Percentiles rank a stretch among this genome's conserved stretches.
These are phyloP conservation scores for Stemphylium beticola DNA, from an alignment of 2,329 filamentous ascomycete genomes.

Conservation along the genomic window DNA sequence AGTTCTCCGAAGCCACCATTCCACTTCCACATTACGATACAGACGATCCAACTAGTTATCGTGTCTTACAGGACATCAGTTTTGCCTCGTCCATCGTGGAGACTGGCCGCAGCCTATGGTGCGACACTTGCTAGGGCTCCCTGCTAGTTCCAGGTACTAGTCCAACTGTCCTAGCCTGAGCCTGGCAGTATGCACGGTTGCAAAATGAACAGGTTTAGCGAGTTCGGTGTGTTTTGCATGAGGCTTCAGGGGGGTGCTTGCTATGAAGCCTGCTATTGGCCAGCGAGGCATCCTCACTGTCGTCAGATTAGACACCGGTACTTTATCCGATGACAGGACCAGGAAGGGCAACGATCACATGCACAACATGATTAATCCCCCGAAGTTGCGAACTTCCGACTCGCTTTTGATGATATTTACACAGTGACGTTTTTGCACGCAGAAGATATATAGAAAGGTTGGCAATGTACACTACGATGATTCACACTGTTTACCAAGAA, in stretches of 20 bases:
- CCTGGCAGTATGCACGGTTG: too few species aligned
- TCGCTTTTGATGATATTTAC: not conserved
- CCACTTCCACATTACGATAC: too few species aligned
- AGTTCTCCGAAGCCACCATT: too few species aligned
- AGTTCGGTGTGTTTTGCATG: too few species aligned
- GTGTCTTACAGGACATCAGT: too few species aligned
- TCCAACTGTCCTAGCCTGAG: not conserved
- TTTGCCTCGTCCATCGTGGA: too few species aligned
- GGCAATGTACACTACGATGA: not conserved
- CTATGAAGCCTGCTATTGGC: not conserved
- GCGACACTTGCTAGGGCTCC: not conserved
- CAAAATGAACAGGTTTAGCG: too few species aligned
- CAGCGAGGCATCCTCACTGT: conserved; percentile 1
- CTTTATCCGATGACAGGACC: not conserved
- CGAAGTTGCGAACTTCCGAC: not conserved
- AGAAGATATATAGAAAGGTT: not conserved
- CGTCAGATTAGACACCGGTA: too few species aligned
- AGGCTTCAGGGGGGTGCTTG: too few species aligned
- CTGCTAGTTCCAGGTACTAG: not conserved
- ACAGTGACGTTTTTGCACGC: not conserved
- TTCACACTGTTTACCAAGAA: not conserved
- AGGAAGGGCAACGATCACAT: not conserved
- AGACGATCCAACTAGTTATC: too few species aligned
- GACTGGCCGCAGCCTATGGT: too few species aligned
- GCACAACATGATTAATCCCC: conserved; percentile 4